A percentile compares a stretch with the other conserved stretches of the same genome.
These are phyloP conservation scores for Colletotrichum sp. DNA, from an alignment of 2,329 filamentous ascomycete genomes.

Conservation along the genomic window DNA sequence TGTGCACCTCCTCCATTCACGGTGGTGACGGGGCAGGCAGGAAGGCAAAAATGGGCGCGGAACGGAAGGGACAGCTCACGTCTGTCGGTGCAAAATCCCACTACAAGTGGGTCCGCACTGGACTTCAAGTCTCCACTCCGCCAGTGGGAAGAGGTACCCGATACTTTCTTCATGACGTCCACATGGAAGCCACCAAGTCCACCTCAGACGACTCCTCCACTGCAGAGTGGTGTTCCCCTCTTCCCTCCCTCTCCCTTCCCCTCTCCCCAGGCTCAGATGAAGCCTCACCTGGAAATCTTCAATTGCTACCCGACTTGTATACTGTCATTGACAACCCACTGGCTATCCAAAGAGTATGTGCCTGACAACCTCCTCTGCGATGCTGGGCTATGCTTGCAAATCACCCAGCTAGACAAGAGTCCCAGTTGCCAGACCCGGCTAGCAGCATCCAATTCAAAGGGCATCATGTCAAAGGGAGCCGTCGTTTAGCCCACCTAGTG, in stretches of 20 bases:
- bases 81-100: constrained; percentile 25
- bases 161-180: constrained; percentile 13
- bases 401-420: neutral
- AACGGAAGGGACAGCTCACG: constrained; percentile 22
- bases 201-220: neutral
- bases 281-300: neutral
- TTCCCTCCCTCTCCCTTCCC: neutral
- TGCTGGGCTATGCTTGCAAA: neutral
- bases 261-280: neutral
- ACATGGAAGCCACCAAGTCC: neutral
- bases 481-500: neutral
- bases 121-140: constrained; percentile 15
- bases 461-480: neutral
- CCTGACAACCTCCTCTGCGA: neutral
- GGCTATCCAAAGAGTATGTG: neutral
- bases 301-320: neutral
- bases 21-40: constrained; percentile 14
- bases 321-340: neutral
- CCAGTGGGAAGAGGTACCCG: neutral
- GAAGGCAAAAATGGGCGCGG: constrained; percentile 21
- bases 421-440: neutral
- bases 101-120: constrained; percentile 23
- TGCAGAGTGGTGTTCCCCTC: neutral
- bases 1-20: neutral
- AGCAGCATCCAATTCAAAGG: neutral